These are phyloP conservation scores for Chrysoporthe puriensis DNA, from an alignment of 2,329 filamentous ascomycete species.

Conservation along the genomic window DNA sequence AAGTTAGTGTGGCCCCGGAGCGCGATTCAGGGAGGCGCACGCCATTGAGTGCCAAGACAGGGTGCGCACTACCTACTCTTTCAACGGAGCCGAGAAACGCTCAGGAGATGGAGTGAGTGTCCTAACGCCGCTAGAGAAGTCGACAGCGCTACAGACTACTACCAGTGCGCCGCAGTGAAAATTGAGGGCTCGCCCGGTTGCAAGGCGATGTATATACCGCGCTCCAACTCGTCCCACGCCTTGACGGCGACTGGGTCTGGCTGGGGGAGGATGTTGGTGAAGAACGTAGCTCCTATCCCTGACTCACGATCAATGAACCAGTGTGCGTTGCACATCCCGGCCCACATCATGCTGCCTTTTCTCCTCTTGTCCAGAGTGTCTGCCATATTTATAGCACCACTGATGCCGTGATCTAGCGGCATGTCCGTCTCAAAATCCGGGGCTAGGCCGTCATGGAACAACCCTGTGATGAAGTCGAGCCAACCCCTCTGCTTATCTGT, in stretches of 20 bases:
- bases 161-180: too few relatives aligned
- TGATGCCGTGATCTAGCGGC: constrained; percentile 43
- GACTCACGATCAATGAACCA: constrained; percentile 42
- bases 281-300: constrained; percentile 45
- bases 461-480: constrained; percentile 30
- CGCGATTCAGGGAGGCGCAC: background rate
- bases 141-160: too few relatives aligned
- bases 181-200: background rate
- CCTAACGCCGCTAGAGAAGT: too few relatives aligned
- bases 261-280: constrained; percentile 45
- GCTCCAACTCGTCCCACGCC: constrained; percentile 46
- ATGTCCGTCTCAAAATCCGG: constrained; percentile 42
- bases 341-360: constrained; percentile 49
- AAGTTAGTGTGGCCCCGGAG: background rate
- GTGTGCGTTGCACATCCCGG: constrained; percentile 45
- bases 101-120: too few relatives aligned
- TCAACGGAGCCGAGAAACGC: too few relatives aligned
- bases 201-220: constrained; percentile 41
- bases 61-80: background rate
- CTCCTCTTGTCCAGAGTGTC: constrained; percentile 45
- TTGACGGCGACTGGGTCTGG: constrained; percentile 41
- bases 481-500: constrained; percentile 35
- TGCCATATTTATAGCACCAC: constrained; percentile 44
- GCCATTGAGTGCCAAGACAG: background rate
- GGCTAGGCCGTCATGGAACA: constrained; percentile 36